Evolutionary conservation across 2,329 filamentous ascomycete genomes (phyloP).

Genomic region (Epichloe hybrida): DNA sequence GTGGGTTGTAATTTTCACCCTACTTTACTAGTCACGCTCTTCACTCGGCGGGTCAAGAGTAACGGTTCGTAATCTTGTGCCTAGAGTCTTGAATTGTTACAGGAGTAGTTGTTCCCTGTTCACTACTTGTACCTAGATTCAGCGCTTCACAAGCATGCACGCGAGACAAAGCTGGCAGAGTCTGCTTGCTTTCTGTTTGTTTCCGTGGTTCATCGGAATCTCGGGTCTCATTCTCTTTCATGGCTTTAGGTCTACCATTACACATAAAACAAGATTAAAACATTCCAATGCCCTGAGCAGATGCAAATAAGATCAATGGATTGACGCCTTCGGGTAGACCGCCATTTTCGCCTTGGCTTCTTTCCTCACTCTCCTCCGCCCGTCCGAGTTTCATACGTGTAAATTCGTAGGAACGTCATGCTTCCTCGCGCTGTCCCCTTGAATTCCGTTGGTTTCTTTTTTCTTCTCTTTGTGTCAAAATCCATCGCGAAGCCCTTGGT

Average conservation of each 20-base stretch:
- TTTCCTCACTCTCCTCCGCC: slow-evolving; percentile 5
- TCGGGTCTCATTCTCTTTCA: slow-evolving; percentile 22
- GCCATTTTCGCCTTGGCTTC: slow-evolving; percentile 15
- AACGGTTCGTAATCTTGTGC: no score
- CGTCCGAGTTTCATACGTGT: background rate
- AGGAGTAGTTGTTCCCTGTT: no score
- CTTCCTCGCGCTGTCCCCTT: background rate
- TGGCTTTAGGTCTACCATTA: slow-evolving; percentile 23
- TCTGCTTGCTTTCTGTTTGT: no score
- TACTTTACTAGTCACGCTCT: no score
- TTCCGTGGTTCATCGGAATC: slow-evolving; percentile 14
- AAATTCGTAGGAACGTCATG: background rate
- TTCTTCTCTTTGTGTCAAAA: slow-evolving; percentile 7
- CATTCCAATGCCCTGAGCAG: slow-evolving; percentile 24
- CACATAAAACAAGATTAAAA: slow-evolving; percentile 23
- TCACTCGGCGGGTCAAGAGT: no score
- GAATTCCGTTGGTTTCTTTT: background rate
- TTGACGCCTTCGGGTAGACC: slow-evolving; percentile 26
- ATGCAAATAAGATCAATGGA: slow-evolving; percentile 29
- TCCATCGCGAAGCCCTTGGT: slow-evolving; percentile 10
- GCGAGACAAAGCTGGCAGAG: no score
- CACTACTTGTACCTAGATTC: no score
- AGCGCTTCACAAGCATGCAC: no score
- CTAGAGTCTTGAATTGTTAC: no score
- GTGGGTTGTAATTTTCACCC: no score